Conservation (phyloP, 345 rosid genomes). For the Sisymbrium altissimum region DNA sequence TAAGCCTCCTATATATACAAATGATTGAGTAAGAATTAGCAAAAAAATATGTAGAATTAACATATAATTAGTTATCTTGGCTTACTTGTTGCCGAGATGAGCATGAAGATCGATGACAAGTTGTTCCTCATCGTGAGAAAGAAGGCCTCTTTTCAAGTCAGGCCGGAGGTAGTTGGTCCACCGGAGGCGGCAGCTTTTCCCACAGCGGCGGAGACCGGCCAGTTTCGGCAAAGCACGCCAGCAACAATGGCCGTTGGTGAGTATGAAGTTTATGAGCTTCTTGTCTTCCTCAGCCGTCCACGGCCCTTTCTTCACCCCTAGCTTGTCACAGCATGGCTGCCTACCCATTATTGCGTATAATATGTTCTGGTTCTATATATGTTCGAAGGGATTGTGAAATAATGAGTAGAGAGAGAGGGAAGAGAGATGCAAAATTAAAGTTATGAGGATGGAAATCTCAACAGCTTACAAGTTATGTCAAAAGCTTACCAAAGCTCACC, state of each 20-base stretch:
- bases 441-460: neutral
- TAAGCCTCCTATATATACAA: neutral
- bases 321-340: slow-evolving; percentile 75
- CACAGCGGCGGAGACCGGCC: slow-evolving; percentile 79
- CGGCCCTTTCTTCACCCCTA: slow-evolving; percentile 74
- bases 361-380: neutral
- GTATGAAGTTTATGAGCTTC: slow-evolving; percentile 59
- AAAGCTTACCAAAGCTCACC: slow-evolving; percentile 38
- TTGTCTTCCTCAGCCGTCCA: slow-evolving; percentile 81
- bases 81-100: slow-evolving; percentile 64
- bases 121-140: slow-evolving; percentile 58
- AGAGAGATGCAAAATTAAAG: neutral
- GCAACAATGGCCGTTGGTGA: slow-evolving; percentile 70
- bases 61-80: neutral
- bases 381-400: neutral
- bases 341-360: slow-evolving; percentile 31
- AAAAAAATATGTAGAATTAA: neutral
- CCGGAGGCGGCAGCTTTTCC: slow-evolving; percentile 80
- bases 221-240: slow-evolving; percentile 78
- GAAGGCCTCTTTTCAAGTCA: slow-evolving; percentile 72
- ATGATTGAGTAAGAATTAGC: neutral
- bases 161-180: slow-evolving; percentile 88
- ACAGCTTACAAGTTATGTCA: slow-evolving; percentile 23
- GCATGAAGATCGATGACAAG: slow-evolving; percentile 75
- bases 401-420: neutral